Base-by-base conservation (phyloP, 2,329 filamentous ascomycete species). In the Calonectria henricotiae region DNA sequence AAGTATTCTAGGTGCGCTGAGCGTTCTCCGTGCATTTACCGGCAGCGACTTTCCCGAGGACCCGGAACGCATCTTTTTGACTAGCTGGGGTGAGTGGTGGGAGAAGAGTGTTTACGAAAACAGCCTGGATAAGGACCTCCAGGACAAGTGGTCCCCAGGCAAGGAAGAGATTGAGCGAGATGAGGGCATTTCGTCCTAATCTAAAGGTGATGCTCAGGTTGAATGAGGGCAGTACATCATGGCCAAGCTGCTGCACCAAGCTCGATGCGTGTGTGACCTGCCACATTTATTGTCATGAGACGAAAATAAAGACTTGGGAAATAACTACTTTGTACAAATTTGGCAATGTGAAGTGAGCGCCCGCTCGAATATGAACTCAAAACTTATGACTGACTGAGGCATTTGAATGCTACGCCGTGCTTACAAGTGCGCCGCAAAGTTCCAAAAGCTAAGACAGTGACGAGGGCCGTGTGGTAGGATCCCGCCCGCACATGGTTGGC, bases 51-150 rank as follows among this genome's bases (percentile, higher is more conserved):
- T 89, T 46, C 87, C 87, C 1, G 82, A 85, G 30, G 86, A 89
- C 41, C 84, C 83, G 0, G 85, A 89, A 20, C 83, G 83, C 62
- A 86, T 89, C 65, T 89, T 89, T 76, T 73, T 89, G 54, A 88
- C 86, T 0, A 88, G 86, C 73, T 88, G 86, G 87, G 87, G 87
- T 1, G 86, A 89, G 79, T 89, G 86, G 86, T 89, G 87, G 86
- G 75, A 80, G 15, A 87, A 83, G 76, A 80, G 83, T 4, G 80
- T 84, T 2, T 84, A 84, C 62, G 80, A 73, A 13, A 78, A 80
- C 65, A 80, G 80, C 1, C 77, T 87, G 3, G 85, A 89, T 63
- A 83, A 83, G 78, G 71, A 73, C 1, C 79, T 89, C 3, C 87
- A 89, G 79, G 82, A 88, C 44, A 87, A 86, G 75, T 89, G 86